Evolutionary conservation across 345 rosid genomes (phyloP).

Genomic region (Citrus cavaleriei): DNA sequence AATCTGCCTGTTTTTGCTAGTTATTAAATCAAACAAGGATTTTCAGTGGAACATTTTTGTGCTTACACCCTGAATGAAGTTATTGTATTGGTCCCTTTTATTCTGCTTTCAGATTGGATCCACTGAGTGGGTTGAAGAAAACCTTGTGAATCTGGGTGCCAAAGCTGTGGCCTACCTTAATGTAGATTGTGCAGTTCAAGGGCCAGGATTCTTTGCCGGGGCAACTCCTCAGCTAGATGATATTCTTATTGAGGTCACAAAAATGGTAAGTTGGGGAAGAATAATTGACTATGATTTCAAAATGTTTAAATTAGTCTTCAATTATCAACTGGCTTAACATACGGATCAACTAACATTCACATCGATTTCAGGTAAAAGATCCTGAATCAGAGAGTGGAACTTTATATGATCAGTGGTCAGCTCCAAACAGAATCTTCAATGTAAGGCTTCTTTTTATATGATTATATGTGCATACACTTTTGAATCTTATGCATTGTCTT

Average conservation of each 20-base stretch:
- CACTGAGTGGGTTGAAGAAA: slow-evolving; percentile 97
- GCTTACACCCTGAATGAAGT: not conserved
- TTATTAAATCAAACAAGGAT: not conserved
- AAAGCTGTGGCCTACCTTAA: slow-evolving; percentile 90
- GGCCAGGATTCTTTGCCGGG: slow-evolving; percentile 78
- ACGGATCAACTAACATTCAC: not conserved
- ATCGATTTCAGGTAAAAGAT: slow-evolving; percentile 59
- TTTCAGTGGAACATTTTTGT: not conserved
- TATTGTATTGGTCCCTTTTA: not conserved
- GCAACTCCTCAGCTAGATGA: slow-evolving; percentile 87
- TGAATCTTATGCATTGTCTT: not conserved
- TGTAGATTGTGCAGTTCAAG: slow-evolving; percentile 99
- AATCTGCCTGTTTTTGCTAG: not conserved
- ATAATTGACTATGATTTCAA: not conserved
- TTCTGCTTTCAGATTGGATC: slow-evolving; percentile 62
- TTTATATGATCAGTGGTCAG: slow-evolving; percentile 62
- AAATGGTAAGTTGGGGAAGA: slow-evolving; percentile 41
- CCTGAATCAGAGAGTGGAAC: slow-evolving; percentile 59
- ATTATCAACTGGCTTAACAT: not conserved
- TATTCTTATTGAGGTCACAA: slow-evolving; percentile 68
- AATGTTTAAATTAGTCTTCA: not conserved
- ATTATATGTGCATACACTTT: not conserved
- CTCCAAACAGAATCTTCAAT: slow-evolving; percentile 35
- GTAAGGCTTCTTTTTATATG: slow-evolving; percentile 21
- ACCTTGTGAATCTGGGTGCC: slow-evolving; percentile 70